phyloP scores from a whole-genome alignment of 108 stramenopile genomes.

The Mayamaea pseudoterrestris region DNA sequence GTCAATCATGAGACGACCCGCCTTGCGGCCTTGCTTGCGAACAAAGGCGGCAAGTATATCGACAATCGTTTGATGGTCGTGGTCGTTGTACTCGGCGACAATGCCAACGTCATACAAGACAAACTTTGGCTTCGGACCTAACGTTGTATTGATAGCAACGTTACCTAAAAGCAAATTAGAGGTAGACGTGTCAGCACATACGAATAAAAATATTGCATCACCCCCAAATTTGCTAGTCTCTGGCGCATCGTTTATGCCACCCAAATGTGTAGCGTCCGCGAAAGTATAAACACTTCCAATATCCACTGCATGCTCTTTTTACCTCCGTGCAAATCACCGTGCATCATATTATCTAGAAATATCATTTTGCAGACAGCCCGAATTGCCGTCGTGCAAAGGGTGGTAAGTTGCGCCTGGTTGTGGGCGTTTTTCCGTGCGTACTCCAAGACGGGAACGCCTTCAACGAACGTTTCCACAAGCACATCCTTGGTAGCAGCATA shows the following conservation, averaged over 20 bases:
- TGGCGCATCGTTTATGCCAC: too few species aligned
- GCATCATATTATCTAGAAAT: conserved; percentile 54
- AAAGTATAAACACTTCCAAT: too few species aligned
- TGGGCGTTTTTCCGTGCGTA: conserved; percentile 24
- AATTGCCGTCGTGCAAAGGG: conserved; percentile 31
- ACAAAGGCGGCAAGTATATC: conserved; percentile 39
- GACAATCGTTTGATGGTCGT: conserved; percentile 37
- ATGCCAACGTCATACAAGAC: conserved; percentile 59
- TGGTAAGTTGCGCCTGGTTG: conserved; percentile 11
- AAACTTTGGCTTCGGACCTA: too few species aligned
- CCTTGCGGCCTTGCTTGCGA: conserved; percentile 28
- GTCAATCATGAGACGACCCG: conserved; percentile 29
- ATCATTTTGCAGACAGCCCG: conserved; percentile 57
- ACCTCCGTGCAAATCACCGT: conserved; percentile 18
- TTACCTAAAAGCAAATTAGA: too few species aligned
- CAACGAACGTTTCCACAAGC: conserved; percentile 70
- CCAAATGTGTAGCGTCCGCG: too few species aligned
- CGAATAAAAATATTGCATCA: too few species aligned
- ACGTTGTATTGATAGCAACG: too few species aligned
- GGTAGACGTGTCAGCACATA: too few species aligned
- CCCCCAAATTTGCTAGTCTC: too few species aligned
- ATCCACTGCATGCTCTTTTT: too few species aligned
- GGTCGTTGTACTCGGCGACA: conserved; percentile 24
- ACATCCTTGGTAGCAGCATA: conserved; percentile 48
- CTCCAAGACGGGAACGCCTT: conserved; percentile 34